phyloP scores from a whole-genome alignment of 345 rosid species.

The Salix viminalis region DNA sequence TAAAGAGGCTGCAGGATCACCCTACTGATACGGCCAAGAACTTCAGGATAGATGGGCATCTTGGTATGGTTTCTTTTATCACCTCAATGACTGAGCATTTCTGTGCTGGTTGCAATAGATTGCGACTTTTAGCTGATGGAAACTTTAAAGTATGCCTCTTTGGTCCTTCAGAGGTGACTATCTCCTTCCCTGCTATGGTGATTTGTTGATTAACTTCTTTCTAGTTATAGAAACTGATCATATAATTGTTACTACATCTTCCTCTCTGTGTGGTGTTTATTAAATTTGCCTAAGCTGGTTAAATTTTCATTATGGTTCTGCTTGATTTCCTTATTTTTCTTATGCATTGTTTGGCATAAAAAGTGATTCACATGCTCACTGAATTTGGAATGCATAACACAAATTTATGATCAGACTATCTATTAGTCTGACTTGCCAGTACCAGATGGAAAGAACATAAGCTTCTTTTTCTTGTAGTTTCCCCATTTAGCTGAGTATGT shows the following conservation, averaged over 20 bases:
- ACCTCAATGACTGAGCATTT: constrained; percentile 98
- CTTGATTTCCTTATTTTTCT: background rate
- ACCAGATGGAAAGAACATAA: background rate
- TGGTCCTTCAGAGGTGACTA: constrained; percentile 82
- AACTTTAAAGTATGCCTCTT: constrained; percentile 99
- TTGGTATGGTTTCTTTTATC: constrained; percentile 83
- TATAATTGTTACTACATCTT: background rate
- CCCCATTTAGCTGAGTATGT: background rate
- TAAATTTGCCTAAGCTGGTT: background rate
- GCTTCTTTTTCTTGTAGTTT: background rate
- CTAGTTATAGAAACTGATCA: background rate
- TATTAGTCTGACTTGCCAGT: background rate
- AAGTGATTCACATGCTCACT: background rate
- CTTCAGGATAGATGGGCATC: constrained; percentile 74
- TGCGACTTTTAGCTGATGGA: constrained; percentile 95
- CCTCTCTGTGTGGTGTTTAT: background rate
- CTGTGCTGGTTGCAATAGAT: constrained; percentile 95
- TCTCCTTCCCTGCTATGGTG: background rate
- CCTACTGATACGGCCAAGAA: constrained; percentile 90
- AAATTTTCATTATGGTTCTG: background rate
- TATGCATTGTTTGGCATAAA: background rate
- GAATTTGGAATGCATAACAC: background rate
- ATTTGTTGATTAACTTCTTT: background rate
- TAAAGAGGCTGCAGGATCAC: constrained; percentile 69
- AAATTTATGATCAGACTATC: background rate